These are phyloP conservation scores for Tricholoma hemisulphureum DNA, from an alignment of 768 basidiomycete species.

Conservation along the genomic window DNA sequence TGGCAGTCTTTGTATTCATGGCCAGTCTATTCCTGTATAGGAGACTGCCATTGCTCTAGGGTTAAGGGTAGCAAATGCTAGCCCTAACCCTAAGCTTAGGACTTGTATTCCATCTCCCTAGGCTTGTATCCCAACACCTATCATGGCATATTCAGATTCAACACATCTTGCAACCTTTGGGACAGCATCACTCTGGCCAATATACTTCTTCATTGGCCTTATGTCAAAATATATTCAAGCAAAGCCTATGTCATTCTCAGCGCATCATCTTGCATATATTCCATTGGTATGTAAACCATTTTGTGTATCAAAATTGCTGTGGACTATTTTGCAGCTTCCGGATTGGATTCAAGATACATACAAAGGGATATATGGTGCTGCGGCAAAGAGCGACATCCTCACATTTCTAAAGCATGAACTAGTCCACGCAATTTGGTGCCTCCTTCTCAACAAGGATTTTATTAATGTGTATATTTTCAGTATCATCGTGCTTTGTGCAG, in stretches of 20 bases:
- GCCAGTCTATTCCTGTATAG: too few relatives aligned
- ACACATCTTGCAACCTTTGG: neutral
- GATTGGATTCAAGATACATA: conserved; percentile 27
- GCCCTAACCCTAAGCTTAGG: too few relatives aligned
- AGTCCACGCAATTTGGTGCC: conserved; percentile 28
- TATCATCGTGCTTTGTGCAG: conserved; percentile 26
- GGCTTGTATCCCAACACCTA: too few relatives aligned
- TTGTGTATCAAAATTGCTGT: neutral
- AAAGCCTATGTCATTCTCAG: neutral
- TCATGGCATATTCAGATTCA: neutral
- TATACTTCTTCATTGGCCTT: conserved; percentile 31
- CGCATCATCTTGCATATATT: conserved; percentile 1
- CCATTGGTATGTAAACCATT: conserved; percentile 13
- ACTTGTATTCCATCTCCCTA: too few relatives aligned
- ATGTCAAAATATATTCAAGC: conserved; percentile 16
- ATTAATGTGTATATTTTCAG: conserved; percentile 27
- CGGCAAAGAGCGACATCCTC: conserved; percentile 18
- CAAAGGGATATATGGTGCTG: conserved; percentile 1
- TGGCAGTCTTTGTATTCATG: too few relatives aligned
- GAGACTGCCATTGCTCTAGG: too few relatives aligned
- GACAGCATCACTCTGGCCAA: conserved; percentile 17
- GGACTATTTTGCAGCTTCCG: conserved; percentile 22
- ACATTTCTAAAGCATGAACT: conserved; percentile 33
- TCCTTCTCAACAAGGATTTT: conserved; percentile 26
- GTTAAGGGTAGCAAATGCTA: too few relatives aligned